Percentiles rank a stretch among this genome's conserved stretches.
These are phyloP conservation scores for Phytopythium mirpurense DNA, from an alignment of 352 stramenopile genomes.

Conservation along the genomic window DNA sequence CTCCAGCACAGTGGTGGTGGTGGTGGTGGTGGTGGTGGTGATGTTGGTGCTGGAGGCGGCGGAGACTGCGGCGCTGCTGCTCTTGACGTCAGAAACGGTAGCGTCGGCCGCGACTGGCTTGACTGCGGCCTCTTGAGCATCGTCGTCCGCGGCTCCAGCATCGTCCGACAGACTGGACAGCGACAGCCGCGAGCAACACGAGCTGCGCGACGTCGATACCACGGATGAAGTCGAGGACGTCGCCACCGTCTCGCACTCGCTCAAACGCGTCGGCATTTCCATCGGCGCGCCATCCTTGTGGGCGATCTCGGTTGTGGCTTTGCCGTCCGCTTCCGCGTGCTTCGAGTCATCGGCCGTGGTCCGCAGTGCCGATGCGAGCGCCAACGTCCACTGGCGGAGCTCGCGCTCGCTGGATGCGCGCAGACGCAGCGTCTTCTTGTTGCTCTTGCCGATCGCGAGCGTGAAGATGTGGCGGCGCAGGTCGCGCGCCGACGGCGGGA, in stretches of 20 bases:
- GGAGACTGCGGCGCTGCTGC: too few species aligned
- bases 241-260: not conserved
- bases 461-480: not conserved
- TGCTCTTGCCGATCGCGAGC: not conserved
- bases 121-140: not conserved
- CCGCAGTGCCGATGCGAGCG: not conserved
- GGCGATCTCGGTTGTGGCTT: too few species aligned
- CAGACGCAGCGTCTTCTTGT: not conserved
- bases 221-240: not conserved
- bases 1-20: not conserved
- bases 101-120: too few species aligned
- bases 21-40: too few species aligned
- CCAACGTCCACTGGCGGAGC: not conserved
- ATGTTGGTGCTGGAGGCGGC: too few species aligned
- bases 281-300: too few species aligned
- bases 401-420: not conserved
- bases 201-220: not conserved
- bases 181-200: not conserved
- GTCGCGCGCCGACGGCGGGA: not conserved
- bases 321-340: too few species aligned
- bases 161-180: not conserved
- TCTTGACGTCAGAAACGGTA: too few species aligned
- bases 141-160: not conserved
- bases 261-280: not conserved
- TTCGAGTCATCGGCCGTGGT: too few species aligned